Base-by-base conservation (phyloP, 2,329 filamentous ascomycete species). In the Diaporthe batatas region DNA sequence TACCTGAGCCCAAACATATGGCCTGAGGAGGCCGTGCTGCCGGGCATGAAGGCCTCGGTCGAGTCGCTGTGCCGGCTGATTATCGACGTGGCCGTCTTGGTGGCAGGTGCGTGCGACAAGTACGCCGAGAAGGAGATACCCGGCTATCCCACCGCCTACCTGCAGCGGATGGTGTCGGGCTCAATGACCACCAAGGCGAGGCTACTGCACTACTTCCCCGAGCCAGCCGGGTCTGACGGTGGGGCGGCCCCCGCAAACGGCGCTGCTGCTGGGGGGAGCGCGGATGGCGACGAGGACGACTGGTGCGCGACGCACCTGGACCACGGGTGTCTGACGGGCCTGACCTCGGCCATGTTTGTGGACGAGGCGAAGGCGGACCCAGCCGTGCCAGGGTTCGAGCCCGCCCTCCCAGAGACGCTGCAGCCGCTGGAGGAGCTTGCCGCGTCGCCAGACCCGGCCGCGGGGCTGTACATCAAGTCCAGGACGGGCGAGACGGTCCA, bases 291-390 rank as follows among this genome's bases (percentile, higher is more conserved):
- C 70, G 92, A 94, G 74, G 95, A 98, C 81, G 94, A 97, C 83
- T 99, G 96, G 96, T 99, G 96, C 82, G 94, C 95, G 4, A 94
- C 93, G 1, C 93, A 96, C 81, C 86, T 96, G 72, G 96, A 98
- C 82, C 95, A 98, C 78, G 95, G 96, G 55, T 98, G 96, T 80
- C 87, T 99, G 42, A 99, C 96, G 0, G 96, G 95, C 18, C 87
- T 99, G 44, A 99, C 96, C 0, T 96, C 93, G 2, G 95, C 96
- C 77, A 98, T 98, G 95, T 98, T 97, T 82, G 88, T 98, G 75
- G 94, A 98, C 79, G 96, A 98, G 83, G 83, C 80, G 32, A 79
- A 77, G 57, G 79, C 79, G 12, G 77, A 81, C 47, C 76, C 79
- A 4, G 72, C 75, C 10, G 76, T 75, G 77, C 79, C 34, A 79